Evolutionary conservation across 768 basidiomycete genomes (phyloP).

Genomic region (Sarcodon aspratus): DNA sequence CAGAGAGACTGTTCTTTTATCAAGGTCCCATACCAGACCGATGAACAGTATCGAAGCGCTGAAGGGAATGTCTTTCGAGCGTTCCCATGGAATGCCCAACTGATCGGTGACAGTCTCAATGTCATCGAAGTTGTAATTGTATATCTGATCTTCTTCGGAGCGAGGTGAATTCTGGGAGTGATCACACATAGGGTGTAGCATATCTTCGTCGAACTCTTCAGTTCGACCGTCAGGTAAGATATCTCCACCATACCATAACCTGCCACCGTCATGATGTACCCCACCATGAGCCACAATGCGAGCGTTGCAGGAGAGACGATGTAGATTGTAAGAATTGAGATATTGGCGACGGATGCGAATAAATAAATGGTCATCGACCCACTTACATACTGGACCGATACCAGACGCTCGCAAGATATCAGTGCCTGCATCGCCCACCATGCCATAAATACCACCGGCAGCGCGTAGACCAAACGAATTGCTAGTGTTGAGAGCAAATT

Average conservation of each 20-base stretch:
- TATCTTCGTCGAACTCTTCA: constrained; percentile 15
- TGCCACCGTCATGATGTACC: constrained; percentile 5
- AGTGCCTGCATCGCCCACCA: constrained; percentile 10
- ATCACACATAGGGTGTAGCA: constrained; percentile 7
- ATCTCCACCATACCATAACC: constrained; percentile 11
- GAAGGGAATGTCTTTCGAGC: too few species aligned
- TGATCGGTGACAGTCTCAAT: constrained; percentile 21
- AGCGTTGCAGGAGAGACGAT: constrained; percentile 3
- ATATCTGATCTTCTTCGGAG: too few species aligned
- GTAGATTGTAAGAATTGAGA: constrained; percentile 12
- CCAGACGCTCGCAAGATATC: constrained; percentile 23
- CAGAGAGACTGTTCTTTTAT: constrained; percentile 13
- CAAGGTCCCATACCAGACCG: constrained; percentile 21
- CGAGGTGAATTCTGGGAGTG: constrained; percentile 3
- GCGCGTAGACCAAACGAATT: too few species aligned
- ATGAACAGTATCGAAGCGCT: constrained; percentile 18
- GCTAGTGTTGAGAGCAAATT: constrained; percentile 6
- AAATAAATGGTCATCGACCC: too few species aligned
- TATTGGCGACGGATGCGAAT: constrained; percentile 1
- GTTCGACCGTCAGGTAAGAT: constrained; percentile 4
- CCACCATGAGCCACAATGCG: background rate
- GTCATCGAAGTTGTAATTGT: constrained; percentile 15
- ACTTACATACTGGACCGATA: too few species aligned
- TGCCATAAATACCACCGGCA: too few species aligned
- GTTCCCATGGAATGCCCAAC: too few species aligned